phyloP scores from a whole-genome alignment of 1,284 basidiomycete species.

The Singerocomus inundabilis region DNA sequence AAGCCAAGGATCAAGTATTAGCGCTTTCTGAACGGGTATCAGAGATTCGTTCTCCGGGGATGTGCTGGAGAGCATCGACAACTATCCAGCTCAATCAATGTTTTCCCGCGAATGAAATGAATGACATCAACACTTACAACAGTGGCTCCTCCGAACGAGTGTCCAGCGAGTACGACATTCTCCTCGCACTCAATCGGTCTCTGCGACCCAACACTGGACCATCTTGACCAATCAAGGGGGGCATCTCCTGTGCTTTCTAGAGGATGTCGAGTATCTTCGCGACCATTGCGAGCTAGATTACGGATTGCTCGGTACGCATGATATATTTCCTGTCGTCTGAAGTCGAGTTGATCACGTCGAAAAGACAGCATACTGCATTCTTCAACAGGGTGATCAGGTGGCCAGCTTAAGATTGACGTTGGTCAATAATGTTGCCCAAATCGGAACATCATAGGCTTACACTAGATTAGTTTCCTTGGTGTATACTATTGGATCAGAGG shows the following conservation, averaged over 20 bases:
- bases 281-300: slow-evolving; percentile 37
- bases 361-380: slow-evolving; percentile 41
- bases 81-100: slow-evolving; percentile 33
- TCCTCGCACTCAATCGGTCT: slow-evolving; percentile 41
- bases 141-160: slow-evolving; percentile 79
- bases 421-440: neutral
- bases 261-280: slow-evolving; percentile 25
- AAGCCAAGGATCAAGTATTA: slow-evolving; percentile 77
- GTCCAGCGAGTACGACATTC: slow-evolving; percentile 58
- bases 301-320: slow-evolving; percentile 48
- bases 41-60: slow-evolving; percentile 40
- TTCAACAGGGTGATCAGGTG: slow-evolving; percentile 20
- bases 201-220: slow-evolving; percentile 37
- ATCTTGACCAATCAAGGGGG: slow-evolving; percentile 42
- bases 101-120: slow-evolving; percentile 1
- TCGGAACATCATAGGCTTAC: slow-evolving; percentile 37
- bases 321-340: slow-evolving; percentile 67
- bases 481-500: slow-evolving; percentile 39
- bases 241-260: slow-evolving; percentile 35
- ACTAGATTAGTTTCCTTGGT: slow-evolving; percentile 47
- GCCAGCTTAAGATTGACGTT: slow-evolving; percentile 25
- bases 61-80: slow-evolving; percentile 51
- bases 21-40: slow-evolving; percentile 53
- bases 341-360: slow-evolving; percentile 62
- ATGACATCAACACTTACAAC: slow-evolving; percentile 44